Percentiles rank a stretch among this genome's conserved stretches.
Evolutionary conservation across 345 rosid species (phyloP).

Genomic region (Pistacia atlantica): DNA sequence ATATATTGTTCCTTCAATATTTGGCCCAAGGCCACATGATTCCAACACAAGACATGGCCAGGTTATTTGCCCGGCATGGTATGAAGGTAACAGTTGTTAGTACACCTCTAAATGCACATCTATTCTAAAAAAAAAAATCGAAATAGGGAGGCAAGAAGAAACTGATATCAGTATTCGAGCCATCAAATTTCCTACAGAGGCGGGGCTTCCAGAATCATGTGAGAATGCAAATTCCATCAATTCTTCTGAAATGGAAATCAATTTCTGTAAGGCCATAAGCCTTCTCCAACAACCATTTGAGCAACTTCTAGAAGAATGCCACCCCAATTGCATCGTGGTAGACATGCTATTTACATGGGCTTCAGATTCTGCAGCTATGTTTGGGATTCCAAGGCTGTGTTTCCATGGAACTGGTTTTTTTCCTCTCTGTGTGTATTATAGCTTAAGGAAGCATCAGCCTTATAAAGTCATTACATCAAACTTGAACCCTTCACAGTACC

Average conservation of each 20-base stretch:
- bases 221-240: neutral
- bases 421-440: neutral
- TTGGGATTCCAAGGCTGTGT: slow-evolving; percentile 36
- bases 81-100: slow-evolving; percentile 50
- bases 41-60: slow-evolving; percentile 58
- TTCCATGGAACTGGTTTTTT: slow-evolving; percentile 43
- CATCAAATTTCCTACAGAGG: too few species aligned
- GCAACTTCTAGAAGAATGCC: slow-evolving; percentile 33
- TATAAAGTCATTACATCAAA: slow-evolving; percentile 27
- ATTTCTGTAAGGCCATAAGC: neutral
- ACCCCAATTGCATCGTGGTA: slow-evolving; percentile 31
- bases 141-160: too few species aligned
- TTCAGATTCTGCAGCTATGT: slow-evolving; percentile 26
- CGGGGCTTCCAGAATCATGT: too few species aligned
- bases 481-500: slow-evolving; percentile 38
- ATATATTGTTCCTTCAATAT: slow-evolving; percentile 36
- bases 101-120: slow-evolving; percentile 41
- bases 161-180: too few species aligned
- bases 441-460: slow-evolving; percentile 19
- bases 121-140: too few species aligned
- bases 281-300: slow-evolving; percentile 24
- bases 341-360: slow-evolving; percentile 43
- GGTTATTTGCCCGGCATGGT: slow-evolving; percentile 44
- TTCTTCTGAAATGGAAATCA: neutral
- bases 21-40: slow-evolving; percentile 51